Conservation (phyloP, 805 yeast genomes). For the Candida xiaguanensis region DNA sequence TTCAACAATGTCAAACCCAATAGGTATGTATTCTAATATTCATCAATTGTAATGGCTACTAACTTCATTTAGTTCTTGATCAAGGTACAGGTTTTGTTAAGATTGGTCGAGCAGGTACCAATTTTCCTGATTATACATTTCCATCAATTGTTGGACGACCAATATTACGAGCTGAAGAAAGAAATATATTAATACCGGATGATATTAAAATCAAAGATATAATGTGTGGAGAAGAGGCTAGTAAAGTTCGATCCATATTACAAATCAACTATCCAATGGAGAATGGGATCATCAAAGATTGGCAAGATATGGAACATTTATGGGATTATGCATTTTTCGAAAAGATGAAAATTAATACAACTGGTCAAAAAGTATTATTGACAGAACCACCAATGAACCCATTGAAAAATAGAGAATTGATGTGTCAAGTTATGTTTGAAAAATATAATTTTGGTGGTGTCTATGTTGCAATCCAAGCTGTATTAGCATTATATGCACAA, state of each 20-base stretch:
- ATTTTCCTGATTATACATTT: constrained; percentile 94
- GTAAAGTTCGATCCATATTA: constrained; percentile 80
- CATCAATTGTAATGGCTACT: constrained; percentile 1
- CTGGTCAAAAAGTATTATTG: constrained; percentile 74
- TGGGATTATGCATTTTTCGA: constrained; percentile 98
- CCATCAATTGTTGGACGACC: constrained; percentile 98
- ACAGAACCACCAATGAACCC: constrained; percentile 99
- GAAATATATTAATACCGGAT: constrained; percentile 51
- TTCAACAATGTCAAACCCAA: constrained; percentile 3
- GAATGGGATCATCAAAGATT: constrained; percentile 92
- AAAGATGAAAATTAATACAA: constrained; percentile 72
- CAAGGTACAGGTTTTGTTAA: constrained; percentile 99
- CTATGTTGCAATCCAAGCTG: constrained; percentile 95
- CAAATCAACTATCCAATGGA: constrained; percentile 99
- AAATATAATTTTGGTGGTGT: constrained; percentile 88
- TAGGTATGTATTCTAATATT: constrained; percentile 1
- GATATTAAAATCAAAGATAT: constrained; percentile 83
- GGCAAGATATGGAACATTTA: constrained; percentile 98
- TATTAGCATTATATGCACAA: constrained; percentile 95
- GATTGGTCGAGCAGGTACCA: constrained; percentile 94
- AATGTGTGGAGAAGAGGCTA: constrained; percentile 97
- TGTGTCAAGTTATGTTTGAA: constrained; percentile 93
- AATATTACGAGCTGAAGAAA: constrained; percentile 92
- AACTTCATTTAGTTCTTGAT: constrained; percentile 64
- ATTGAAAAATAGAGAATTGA: constrained; percentile 77